Base-by-base conservation (phyloP, 2,329 filamentous ascomycete species). In the Penicillium oxalicum region DNA sequence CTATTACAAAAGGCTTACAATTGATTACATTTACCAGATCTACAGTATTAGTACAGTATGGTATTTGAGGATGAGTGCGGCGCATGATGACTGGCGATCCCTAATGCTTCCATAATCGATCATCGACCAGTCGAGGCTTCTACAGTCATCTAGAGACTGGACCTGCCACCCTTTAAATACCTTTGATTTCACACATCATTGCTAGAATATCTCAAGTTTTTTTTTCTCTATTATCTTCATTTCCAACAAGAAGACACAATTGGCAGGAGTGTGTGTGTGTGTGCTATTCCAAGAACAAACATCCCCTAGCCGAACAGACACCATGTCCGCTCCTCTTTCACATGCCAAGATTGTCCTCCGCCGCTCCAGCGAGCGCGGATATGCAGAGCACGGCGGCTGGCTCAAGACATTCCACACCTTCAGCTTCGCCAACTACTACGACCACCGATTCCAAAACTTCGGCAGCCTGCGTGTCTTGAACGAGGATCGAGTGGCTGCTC, bases 391-490 rank as follows among this genome's bases (percentile, higher is more conserved):
- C 67, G 88, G 86, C 70, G 88, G 86, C 68, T 95, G 89, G 89
- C 80, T 95, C 7, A 86, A 91, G 72, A 85, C 84, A 6, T 93
- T 87, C 72, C 88, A 94, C 74, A 88, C 84, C 54, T 94, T 95
- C 75, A 85, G 80, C 61, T 94, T 95, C 69, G 87, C 87, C 37
- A 76, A 70, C 35, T 84, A 84, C 71, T 83, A 83, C 67, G 78
- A 89, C 63, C 84, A 86, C 2, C 66, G 70, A 26, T 86, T 82
- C 71, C 77, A 78, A 40, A 77, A 79, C 54, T 94, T 87, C 63
- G 89, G 90, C 6, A 79, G 84, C 26, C 77, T 95, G 40, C 82
- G 89, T 48, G 88, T 95, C 35, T 83, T 95, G 61, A 95, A 95
- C 63, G 89, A 95, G 73, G 89, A 95, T 67, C 84, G 88, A 32